Conservation (phyloP, 1,139 yeast genomes). For the Yamadazyma mexicana region DNA sequence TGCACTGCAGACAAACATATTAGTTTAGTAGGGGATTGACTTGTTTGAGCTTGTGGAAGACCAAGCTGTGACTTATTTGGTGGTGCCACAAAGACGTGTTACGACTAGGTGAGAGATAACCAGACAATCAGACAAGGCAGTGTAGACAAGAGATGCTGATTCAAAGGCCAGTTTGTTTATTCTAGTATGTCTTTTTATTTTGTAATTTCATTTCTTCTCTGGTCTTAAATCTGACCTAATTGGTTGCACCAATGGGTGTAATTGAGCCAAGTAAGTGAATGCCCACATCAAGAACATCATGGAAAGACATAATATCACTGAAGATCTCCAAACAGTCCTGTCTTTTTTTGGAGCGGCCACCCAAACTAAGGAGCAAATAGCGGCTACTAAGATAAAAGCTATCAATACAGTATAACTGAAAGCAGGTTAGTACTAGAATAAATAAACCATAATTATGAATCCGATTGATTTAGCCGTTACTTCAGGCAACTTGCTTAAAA, state of each 20-base stretch:
- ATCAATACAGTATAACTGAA: constrained; percentile 67
- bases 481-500: no score
- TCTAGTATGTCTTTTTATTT: background rate
- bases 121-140: no score
- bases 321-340: constrained; percentile 84
- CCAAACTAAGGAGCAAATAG: constrained; percentile 64
- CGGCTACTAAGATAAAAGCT: constrained; percentile 61
- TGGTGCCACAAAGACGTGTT: no score
- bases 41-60: no score
- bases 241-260: constrained; percentile 81
- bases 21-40: no score
- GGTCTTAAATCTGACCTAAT: constrained; percentile 79
- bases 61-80: no score
- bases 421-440: constrained; percentile 11
- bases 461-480: no score
- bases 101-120: no score
- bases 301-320: constrained; percentile 75
- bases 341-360: constrained; percentile 60
- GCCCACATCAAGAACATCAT: constrained; percentile 98
- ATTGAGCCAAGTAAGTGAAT: constrained; percentile 74
- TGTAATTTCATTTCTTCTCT: constrained; percentile 29
- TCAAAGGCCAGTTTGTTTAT: no score
- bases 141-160: no score
- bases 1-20: no score
- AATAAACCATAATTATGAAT: no score